phyloP scores from a whole-genome alignment of 495 filamentous ascomycete genomes.

The Lophiostoma macrostomum region DNA sequence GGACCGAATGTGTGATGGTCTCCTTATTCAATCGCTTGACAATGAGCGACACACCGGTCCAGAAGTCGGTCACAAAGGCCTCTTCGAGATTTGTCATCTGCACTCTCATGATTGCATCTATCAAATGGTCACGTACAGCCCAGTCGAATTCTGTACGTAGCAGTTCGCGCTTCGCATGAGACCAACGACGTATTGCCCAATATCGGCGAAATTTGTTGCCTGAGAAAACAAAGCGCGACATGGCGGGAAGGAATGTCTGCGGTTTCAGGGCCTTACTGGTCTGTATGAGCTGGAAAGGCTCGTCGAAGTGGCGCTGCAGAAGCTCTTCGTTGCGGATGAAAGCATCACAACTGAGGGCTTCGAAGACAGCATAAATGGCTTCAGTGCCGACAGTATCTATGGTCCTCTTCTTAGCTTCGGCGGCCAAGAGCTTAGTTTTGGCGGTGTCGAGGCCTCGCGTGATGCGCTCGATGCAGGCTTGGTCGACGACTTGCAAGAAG shows the following conservation, averaged over 20 bases:
- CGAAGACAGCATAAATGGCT: slow-evolving; percentile 59
- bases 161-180: slow-evolving; percentile 54
- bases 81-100: slow-evolving; percentile 45
- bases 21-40: slow-evolving; percentile 67
- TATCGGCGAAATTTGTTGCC: slow-evolving; percentile 52
- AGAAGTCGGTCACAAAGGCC: slow-evolving; percentile 61
- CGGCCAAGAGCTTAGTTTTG: slow-evolving; percentile 47
- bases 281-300: slow-evolving; percentile 74
- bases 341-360: slow-evolving; percentile 60
- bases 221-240: slow-evolving; percentile 77
- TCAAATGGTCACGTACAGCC: slow-evolving; percentile 68
- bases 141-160: slow-evolving; percentile 73
- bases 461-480: slow-evolving; percentile 62
- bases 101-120: slow-evolving; percentile 40
- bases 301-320: slow-evolving; percentile 63
- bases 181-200: slow-evolving; percentile 70
- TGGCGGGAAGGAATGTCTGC: slow-evolving; percentile 68
- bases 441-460: slow-evolving; percentile 53
- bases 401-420: slow-evolving; percentile 49
- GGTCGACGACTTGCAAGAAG: slow-evolving; percentile 55
- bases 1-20: slow-evolving; percentile 71
- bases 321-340: slow-evolving; percentile 53
- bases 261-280: slow-evolving; percentile 67
- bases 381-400: slow-evolving; percentile 49
- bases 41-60: slow-evolving; percentile 70